These are phyloP conservation scores for Triglochin maritima DNA, from an alignment of 106 monocot genomes.

Conservation along the genomic window DNA sequence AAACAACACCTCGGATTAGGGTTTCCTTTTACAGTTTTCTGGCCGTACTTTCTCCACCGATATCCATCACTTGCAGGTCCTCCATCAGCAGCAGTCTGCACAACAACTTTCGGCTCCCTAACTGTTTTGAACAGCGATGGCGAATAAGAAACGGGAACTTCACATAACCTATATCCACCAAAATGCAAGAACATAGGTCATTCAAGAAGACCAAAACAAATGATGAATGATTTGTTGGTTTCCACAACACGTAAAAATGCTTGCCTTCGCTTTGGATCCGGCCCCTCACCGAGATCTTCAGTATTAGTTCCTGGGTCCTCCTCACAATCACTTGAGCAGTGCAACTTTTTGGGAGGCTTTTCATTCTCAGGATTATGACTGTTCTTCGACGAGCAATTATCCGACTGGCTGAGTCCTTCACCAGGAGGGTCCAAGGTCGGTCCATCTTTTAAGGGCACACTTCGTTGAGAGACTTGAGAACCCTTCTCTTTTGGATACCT, in stretches of 20 bases:
- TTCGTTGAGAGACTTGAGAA: slow-evolving; percentile 14
- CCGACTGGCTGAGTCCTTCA: slow-evolving; percentile 11
- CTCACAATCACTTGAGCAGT: slow-evolving; percentile 92
- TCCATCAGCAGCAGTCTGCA: slow-evolving; percentile 30
- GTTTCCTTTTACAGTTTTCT: slow-evolving; percentile 95
- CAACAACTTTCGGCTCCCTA: slow-evolving; percentile 65
- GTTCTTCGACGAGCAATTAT: slow-evolving; percentile 10
- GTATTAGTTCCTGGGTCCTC: slow-evolving; percentile 44
- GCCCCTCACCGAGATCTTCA: slow-evolving; percentile 35
- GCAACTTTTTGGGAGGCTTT: slow-evolving; percentile 32
- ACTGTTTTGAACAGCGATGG: slow-evolving; percentile 39
- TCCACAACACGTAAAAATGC: background rate
- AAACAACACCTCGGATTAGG: slow-evolving; percentile 69
- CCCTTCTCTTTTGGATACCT: slow-evolving; percentile 33
- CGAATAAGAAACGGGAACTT: slow-evolving; percentile 21
- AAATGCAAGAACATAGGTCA: slow-evolving; percentile 6
- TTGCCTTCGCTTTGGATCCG: slow-evolving; percentile 70
- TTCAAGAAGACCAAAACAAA: background rate
- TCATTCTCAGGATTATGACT: slow-evolving; percentile 18
- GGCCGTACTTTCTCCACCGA: slow-evolving; percentile 96
- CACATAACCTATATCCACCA: slow-evolving; percentile 30
- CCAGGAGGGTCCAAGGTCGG: slow-evolving; percentile 11
- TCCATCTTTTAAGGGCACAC: slow-evolving; percentile 9
- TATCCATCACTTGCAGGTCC: slow-evolving; percentile 74
- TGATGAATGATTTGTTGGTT: background rate